These are phyloP conservation scores for Boletus tylopilopsis DNA, from an alignment of 768 basidiomycete species.

Conservation along the genomic window DNA sequence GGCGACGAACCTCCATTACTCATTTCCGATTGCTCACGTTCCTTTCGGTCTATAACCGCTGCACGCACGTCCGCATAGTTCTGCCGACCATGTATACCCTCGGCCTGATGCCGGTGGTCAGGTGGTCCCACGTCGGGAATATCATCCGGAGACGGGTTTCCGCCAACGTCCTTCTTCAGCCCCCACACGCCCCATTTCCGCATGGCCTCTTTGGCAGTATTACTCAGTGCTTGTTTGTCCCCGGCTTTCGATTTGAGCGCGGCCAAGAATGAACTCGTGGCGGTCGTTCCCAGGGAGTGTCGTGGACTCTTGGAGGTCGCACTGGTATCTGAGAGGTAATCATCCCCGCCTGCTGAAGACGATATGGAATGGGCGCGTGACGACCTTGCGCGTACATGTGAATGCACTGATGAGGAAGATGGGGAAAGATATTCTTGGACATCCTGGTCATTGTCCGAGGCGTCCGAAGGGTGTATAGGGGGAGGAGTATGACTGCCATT, in stretches of 20 bases:
- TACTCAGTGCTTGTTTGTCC: conserved; percentile 84
- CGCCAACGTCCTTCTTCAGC: conserved; percentile 50
- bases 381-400: conserved; percentile 29
- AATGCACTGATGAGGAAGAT: conserved; percentile 46
- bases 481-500: conserved; percentile 30
- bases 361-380: conserved; percentile 36
- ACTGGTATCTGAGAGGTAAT: conserved; percentile 33
- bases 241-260: conserved; percentile 70
- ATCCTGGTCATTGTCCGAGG: conserved; percentile 21
- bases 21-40: conserved; percentile 35
- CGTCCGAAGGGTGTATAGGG: conserved; percentile 4
- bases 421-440: conserved; percentile 20
- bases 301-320: conserved; percentile 33
- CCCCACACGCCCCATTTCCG: conserved; percentile 90
- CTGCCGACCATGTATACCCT: conserved; percentile 43
- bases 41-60: conserved; percentile 66
- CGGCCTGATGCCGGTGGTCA: conserved; percentile 33
- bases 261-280: conserved; percentile 64
- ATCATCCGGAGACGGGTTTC: conserved; percentile 35
- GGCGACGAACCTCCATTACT: conserved; percentile 27
- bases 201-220: conserved; percentile 84
- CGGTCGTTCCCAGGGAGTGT: conserved; percentile 38
- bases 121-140: conserved; percentile 39
- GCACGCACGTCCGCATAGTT: conserved; percentile 75
- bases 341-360: conserved; percentile 29